Base-by-base conservation (phyloP, 257 asterid species). In the Solanum clarkiae region DNA sequence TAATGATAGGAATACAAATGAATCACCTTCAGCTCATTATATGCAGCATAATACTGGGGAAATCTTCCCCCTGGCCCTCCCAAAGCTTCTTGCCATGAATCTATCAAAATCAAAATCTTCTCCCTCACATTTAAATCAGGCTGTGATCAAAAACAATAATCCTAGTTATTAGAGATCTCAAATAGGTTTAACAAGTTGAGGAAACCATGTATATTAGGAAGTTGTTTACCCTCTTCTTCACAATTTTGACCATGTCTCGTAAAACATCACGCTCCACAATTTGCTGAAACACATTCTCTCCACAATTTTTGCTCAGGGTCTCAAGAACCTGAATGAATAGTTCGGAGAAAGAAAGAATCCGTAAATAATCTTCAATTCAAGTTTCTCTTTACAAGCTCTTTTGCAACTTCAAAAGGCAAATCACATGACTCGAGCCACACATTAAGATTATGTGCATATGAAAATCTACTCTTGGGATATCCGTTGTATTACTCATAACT, bases 291-390 rank as follows among this genome's bases (percentile, higher is more conserved):
- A 97, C 87, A 68, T 85, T 89, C 90, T 97, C 99, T 84, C 97
- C 99, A 87, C 99, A 97, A 84, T 97, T 97, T 90, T 97, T 97
- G 93, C 94, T 94, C 70, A 97, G 92, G 68, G 99, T 93, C 93
- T 97, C 99, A 88, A 97, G 93, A 86, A 91, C 99, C 99, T 97
- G 92, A 65, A 86, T 65, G 79, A 82, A 81, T 69, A 36, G 18
- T 81, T 45, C 20, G 66, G 18, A 86, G 85, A 82, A 68, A 10
- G 49, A 70, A 29, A 66, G 20, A 44, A 44, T 22, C 44, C 44
- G 80, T 44, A 42, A 47, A 66, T 29, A 51, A 82, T 51, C 82
- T 79, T 79, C 82, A 79, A 47, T 79, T 53, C 26, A 79, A 26
- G 49, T 79, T 79, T 26, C 82, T 79, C 22, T 53, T 79, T 4